Evolutionary conservation across 805 yeast genomes (phyloP), one percentile per base, ranked within the genome.

Genomic region (Scheffersomyces coipomensis): DNA sequence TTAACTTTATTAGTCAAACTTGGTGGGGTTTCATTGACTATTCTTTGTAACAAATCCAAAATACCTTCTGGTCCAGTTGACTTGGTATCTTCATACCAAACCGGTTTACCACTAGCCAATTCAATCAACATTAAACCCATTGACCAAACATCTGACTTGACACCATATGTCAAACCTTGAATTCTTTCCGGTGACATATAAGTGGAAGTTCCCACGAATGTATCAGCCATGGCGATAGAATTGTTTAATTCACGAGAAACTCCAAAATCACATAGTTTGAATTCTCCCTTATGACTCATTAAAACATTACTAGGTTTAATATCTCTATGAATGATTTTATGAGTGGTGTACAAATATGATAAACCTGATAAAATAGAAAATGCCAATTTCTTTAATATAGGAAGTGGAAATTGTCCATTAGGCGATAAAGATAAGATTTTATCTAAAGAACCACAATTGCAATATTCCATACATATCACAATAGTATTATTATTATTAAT

Each of bases 141-240:
- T 0, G 97, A 88, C 99, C 99, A 93, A 10, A 93, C 91, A 60
- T 93, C 99, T 27, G 96, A 91, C 50, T 90, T 89, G n/a, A 90
- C 83, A 7, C 96, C 85, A 63, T 93, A 93, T 8, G 83, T 83
- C 31, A 87, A 88, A 15, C 99, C 99, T 63, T 89, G 96, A 39
- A 93, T 91, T 46, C 99, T 75, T 54, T 93, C 99, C 0, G 99
- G 99, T 1, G 96, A 86, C 75, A 93, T 93, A 58, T 93, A 93
- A 0, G 95, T 88, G 1, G 97, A 88, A 0, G 99, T 93, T 1
- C 99, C 99, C 8, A 93, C 98, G 70, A 93, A 93, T 0, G 99
- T 93, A 54, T 93, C 97, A 0, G 97, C 99, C 68, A 67, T 62
- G 22, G 74, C 73, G 42, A 93, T 77, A 1, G 99, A 93, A 62